A percentile compares a stretch with the other conserved stretches of the same genome.
phyloP scores from a whole-genome alignment of 2,329 filamentous ascomycete species.

The Talaromyces islandicus region DNA sequence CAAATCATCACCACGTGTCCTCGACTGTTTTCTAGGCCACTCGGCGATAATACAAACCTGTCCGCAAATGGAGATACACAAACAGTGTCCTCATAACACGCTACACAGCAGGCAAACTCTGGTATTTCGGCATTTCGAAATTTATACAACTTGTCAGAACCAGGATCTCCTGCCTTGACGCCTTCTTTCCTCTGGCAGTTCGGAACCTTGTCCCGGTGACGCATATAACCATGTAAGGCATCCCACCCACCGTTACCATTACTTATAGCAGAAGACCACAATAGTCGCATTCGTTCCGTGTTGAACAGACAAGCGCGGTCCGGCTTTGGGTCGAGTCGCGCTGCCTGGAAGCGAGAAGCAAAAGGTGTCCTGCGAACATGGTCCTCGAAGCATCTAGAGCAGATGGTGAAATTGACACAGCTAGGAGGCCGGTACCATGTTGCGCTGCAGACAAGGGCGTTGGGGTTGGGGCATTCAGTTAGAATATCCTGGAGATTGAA shows the following conservation, averaged over 20 bases:
- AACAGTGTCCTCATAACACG: slow-evolving; percentile 3
- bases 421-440: slow-evolving; percentile 1
- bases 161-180: neutral
- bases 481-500: neutral
- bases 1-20: neutral
- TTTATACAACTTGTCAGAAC: slow-evolving; percentile 5
- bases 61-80: slow-evolving; percentile 1
- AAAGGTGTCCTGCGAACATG: neutral
- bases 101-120: slow-evolving; percentile 7
- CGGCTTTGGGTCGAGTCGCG: neutral
- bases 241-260: slow-evolving; percentile 1
- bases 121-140: slow-evolving; percentile 2
- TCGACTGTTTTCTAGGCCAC: neutral
- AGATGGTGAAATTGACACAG: neutral
- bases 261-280: neutral
- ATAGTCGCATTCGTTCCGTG: neutral
- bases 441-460: neutral
- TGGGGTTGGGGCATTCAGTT: neutral
- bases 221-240: slow-evolving; percentile 1
- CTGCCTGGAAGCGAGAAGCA: neutral
- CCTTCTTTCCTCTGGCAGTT: neutral
- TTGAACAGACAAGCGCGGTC: slow-evolving; percentile 5
- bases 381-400: slow-evolving; percentile 5
- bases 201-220: neutral
- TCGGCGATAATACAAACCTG: neutral